phyloP scores from a whole-genome alignment of 495 filamentous ascomycete species.

The Penicillium angulare region DNA sequence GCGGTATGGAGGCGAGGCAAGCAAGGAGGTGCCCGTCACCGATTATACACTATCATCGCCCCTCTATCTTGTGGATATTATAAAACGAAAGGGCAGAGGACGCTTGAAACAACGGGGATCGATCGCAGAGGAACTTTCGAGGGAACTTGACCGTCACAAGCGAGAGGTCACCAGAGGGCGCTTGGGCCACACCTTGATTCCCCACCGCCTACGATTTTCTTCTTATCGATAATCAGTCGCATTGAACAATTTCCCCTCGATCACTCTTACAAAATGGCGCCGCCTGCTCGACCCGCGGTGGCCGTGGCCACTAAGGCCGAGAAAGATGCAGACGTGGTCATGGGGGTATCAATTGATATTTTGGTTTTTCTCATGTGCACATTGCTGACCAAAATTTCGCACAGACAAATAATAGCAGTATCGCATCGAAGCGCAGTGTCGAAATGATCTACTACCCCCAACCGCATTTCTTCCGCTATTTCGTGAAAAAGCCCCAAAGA shows the following conservation, averaged over 20 bases:
- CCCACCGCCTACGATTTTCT: slow-evolving; percentile 19
- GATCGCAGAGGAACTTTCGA: slow-evolving; percentile 2
- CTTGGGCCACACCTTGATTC: slow-evolving; percentile 48
- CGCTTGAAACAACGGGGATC: slow-evolving; percentile 11
- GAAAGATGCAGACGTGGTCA: slow-evolving; percentile 63
- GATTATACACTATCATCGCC: slow-evolving; percentile 15
- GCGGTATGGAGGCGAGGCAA: slow-evolving; percentile 12
- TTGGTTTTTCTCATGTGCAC: no score
- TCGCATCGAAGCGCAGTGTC: slow-evolving; percentile 86
- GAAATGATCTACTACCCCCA: slow-evolving; percentile 78
- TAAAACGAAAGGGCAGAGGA: not conserved
- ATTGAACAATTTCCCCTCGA: not conserved
- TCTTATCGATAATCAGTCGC: slow-evolving; percentile 17
- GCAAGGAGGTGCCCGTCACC: slow-evolving; percentile 25
- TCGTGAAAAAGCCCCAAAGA: slow-evolving; percentile 79
- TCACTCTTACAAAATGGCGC: slow-evolving; percentile 4
- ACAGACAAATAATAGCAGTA: slow-evolving; percentile 86
- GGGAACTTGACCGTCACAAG: slow-evolving; percentile 33
- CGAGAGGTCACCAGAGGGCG: slow-evolving; percentile 27
- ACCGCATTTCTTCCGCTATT: slow-evolving; percentile 80
- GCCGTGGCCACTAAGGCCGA: slow-evolving; percentile 31
- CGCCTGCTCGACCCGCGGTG: slow-evolving; percentile 16
- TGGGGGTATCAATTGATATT: slow-evolving; percentile 50
- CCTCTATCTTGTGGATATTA: not conserved
- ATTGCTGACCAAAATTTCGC: not conserved